Conservation (phyloP, 1,284 basidiomycete genomes). For the Austroboletus novae-zelandiae region DNA sequence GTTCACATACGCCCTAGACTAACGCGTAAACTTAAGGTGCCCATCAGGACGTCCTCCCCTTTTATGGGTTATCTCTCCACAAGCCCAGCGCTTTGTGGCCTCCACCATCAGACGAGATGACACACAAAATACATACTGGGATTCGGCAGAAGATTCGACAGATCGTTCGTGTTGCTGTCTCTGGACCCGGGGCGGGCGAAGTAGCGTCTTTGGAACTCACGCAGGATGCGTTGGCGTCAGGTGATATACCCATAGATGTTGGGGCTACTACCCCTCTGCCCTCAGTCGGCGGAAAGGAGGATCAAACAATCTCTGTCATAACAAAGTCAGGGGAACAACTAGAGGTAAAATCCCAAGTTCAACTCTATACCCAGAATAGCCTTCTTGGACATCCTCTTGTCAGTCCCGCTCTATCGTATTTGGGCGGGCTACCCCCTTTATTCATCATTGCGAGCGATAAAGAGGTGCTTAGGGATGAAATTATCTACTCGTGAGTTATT, state of each 20-base stretch:
- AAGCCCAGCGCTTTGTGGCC: conserved; percentile 93
- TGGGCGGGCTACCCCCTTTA: conserved; percentile 90
- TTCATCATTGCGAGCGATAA: conserved; percentile 85
- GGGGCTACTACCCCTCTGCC: conserved; percentile 49
- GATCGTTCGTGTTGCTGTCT: conserved; percentile 41
- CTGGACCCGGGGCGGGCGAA: conserved; percentile 11
- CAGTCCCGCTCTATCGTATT: conserved; percentile 79
- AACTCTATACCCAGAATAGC: conserved; percentile 87
- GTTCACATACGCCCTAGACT: conserved; percentile 14
- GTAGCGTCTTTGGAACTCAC: conserved; percentile 1
- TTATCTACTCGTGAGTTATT: conserved; percentile 75
- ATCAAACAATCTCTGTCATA: conserved; percentile 45
- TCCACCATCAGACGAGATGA: conserved; percentile 77
- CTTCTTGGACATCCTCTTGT: conserved; percentile 84
- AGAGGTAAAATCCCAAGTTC: conserved; percentile 71
- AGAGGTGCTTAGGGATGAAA: conserved; percentile 92
- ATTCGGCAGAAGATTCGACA: conserved; percentile 65
- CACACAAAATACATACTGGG: conserved; percentile 57
- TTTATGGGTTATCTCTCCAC: conserved; percentile 66
- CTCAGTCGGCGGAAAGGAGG: conserved; percentile 27
- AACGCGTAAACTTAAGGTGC: not conserved
- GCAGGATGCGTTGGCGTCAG: conserved; percentile 21
- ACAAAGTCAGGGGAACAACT: conserved; percentile 50
- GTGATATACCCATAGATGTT: conserved; percentile 38
- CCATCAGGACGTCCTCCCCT: conserved; percentile 69